Base-by-base conservation (phyloP, 2,329 filamentous ascomycete species). In the Aplosporella prunicola region DNA sequence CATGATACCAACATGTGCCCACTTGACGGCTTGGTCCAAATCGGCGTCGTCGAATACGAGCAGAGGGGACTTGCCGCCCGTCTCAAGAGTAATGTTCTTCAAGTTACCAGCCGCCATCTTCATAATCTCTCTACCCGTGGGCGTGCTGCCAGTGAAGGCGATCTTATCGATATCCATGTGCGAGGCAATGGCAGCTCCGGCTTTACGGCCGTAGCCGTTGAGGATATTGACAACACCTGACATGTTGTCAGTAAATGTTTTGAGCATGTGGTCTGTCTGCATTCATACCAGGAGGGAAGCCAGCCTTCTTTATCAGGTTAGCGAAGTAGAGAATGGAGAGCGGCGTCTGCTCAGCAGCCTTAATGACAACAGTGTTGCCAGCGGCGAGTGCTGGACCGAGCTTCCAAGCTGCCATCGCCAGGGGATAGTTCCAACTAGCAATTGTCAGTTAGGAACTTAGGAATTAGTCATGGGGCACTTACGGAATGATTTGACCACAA, bases 81-180 rank as follows among this genome's bases (percentile, higher is more conserved):
- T 63, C 52, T 79, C 76, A 5, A 79, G 63, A 1, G 70, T 74
- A 11, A 74, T 65, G 20, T 73, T 63, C 62, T 78, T 79, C 24
- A 80, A 55, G 0, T 71, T 74, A 48, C 67, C 63, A 10, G 69
- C 65, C 36, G 66, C 70, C 14, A 63, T 67, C 31, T 65, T 66
- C 61, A 75, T 68, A 24, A 80, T 69, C 50, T 67, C 65, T 58
- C 77, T 78, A 2, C 75, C 76, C 0, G 72, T 77, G 0, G 62
- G 59, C 2, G 66, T 72, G 5, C 72, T 78, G 2, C 77, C 76
- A 0, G 76, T 80, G 55, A 81, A 80, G 39, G 64, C 67, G 48
- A 80, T 69, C 62, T 78, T 80, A 43, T 69, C 65, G 40, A 80
- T 68, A 8, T 64, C 71, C 0, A 72, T 71, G 46, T 80, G 76